Conservation (phyloP, 176 grass and related monocot genomes). For the Olyra latifolia region DNA sequence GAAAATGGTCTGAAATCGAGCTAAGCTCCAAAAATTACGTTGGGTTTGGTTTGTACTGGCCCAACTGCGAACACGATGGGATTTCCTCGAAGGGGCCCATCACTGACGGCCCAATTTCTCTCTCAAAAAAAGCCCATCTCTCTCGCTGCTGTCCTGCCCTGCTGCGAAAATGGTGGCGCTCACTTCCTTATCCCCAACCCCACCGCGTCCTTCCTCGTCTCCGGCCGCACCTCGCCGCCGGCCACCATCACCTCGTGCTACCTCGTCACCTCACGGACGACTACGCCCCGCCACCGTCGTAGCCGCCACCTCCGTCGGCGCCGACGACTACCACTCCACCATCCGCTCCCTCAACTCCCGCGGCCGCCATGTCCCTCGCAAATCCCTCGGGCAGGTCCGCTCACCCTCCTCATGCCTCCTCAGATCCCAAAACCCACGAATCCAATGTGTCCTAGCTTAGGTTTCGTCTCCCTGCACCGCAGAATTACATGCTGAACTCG, state of each 20-base stretch:
- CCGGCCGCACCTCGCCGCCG: constrained; percentile 30
- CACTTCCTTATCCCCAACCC: constrained; percentile 39
- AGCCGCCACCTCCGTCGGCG: neutral
- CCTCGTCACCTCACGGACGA: neutral
- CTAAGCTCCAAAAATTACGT: too few species aligned
- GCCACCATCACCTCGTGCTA: neutral
- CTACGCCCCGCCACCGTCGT: neutral
- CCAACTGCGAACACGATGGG: neutral
- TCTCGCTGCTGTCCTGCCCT: too few species aligned
- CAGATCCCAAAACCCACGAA: accelerated
- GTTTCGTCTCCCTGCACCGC: constrained; percentile 8
- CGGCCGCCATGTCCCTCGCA: constrained; percentile 71
- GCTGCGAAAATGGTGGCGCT: constrained; percentile 27
- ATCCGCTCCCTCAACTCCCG: constrained; percentile 78
- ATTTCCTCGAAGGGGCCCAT: too few species aligned
- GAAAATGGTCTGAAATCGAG: too few species aligned
- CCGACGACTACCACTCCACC: constrained; percentile 78
- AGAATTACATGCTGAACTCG: constrained; percentile 93
- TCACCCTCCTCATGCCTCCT: neutral
- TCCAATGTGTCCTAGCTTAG: neutral
- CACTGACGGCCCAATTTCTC: too few species aligned
- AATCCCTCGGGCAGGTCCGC: constrained; percentile 85
- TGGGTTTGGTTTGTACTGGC: neutral
- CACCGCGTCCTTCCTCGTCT: constrained; percentile 32
- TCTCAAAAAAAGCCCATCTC: too few species aligned